Percentiles rank a stretch among this genome's conserved stretches.
phyloP scores from a whole-genome alignment of 1,284 basidiomycete genomes.

The Sporisorium sorghi region DNA sequence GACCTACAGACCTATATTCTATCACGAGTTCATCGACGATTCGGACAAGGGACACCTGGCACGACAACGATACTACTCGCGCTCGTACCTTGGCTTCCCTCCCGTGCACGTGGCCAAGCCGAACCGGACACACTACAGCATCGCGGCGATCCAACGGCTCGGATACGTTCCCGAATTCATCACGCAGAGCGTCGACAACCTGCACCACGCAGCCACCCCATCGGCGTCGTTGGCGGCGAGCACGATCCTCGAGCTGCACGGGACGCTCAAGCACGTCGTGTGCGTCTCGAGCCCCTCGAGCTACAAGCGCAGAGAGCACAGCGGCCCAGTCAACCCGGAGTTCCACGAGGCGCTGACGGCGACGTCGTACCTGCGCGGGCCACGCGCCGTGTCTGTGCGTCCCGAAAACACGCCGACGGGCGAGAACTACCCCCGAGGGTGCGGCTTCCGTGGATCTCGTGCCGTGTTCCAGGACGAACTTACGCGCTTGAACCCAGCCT shows the following conservation, averaged over 20 bases:
- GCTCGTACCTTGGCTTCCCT: conserved; percentile 67
- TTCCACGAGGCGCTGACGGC: conserved; percentile 34
- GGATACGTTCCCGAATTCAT: conserved; percentile 62
- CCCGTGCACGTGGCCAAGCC: conserved; percentile 62
- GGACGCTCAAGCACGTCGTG: conserved; percentile 43
- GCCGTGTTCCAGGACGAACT: conserved; percentile 64
- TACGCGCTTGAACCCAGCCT: conserved; percentile 61
- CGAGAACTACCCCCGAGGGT: conserved; percentile 52
- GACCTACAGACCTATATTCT: conserved; percentile 68
- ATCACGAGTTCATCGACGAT: conserved; percentile 63
- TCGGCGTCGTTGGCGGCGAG: conserved; percentile 47
- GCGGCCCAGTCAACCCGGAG: conserved; percentile 15
- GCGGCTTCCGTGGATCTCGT: conserved; percentile 59
- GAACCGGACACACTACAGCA: conserved; percentile 63
- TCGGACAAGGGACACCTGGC: conserved; percentile 49
- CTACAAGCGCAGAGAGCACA: background rate
- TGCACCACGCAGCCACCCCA: conserved; percentile 65
- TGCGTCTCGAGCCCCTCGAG: conserved; percentile 28
- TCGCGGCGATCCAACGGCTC: conserved; percentile 63
- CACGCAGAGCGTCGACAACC: conserved; percentile 67
- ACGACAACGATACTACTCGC: conserved; percentile 66
- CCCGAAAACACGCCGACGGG: conserved; percentile 48
- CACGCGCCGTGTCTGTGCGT: conserved; percentile 31
- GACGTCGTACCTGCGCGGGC: conserved; percentile 37
- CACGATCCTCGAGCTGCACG: conserved; percentile 68